Conservation (phyloP, 1,284 basidiomycete genomes). For the Pulveroboletus sp. region DNA sequence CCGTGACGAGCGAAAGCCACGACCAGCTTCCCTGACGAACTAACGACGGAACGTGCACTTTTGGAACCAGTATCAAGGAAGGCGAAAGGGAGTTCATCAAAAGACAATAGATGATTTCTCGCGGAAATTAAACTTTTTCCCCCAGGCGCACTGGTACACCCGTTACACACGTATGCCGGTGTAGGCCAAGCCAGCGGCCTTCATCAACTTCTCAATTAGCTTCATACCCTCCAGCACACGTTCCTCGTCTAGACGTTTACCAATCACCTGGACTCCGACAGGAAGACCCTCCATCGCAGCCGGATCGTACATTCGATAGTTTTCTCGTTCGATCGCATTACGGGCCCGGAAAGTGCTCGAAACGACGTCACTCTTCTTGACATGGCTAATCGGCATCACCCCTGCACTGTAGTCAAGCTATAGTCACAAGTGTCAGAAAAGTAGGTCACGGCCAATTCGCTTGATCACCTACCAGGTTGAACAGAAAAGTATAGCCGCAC, state of each 20-base stretch:
- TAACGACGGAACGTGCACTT: no score
- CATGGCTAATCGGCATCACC: slow-evolving; percentile 59
- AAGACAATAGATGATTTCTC: no score
- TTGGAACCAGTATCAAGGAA: no score
- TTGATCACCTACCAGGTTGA: slow-evolving; percentile 41
- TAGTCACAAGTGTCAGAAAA: not conserved
- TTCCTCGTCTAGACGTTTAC: slow-evolving; percentile 63
- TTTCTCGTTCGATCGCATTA: slow-evolving; percentile 40
- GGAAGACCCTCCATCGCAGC: slow-evolving; percentile 65
- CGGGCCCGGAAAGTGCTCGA: slow-evolving; percentile 26
- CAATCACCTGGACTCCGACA: slow-evolving; percentile 65
- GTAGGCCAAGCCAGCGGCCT: slow-evolving; percentile 28
- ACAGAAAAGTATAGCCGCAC: slow-evolving; percentile 47
- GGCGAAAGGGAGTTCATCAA: no score
- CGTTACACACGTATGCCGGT: no score
- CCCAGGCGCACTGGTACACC: no score
- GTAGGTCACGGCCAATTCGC: not conserved
- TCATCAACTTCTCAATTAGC: slow-evolving; percentile 37
- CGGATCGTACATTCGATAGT: slow-evolving; percentile 56
- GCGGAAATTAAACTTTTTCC: no score
- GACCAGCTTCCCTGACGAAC: no score
- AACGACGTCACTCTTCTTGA: slow-evolving; percentile 48
- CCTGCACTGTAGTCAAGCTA: slow-evolving; percentile 62
- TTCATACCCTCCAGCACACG: slow-evolving; percentile 54
- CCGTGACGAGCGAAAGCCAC: no score